Base-by-base conservation (phyloP, 306 rosid genomes). In the Lotus japonicus region DNA sequence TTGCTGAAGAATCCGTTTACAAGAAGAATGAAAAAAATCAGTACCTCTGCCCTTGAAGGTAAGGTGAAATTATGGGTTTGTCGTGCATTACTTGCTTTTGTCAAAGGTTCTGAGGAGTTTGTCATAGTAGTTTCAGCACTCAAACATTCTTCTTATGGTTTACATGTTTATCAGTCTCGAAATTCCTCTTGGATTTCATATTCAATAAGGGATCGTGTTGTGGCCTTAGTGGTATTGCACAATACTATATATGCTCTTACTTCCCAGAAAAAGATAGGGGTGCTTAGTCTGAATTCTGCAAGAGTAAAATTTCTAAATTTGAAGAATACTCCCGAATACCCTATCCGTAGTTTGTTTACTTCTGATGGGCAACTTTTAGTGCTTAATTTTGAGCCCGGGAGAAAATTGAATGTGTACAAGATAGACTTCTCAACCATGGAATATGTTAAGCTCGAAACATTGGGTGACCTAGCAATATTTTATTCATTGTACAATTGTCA, bases 381-480 rank as follows among this genome's bases (percentile, higher is more conserved):
- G 53, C 55, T 77, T 55, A n/a, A 13, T 55, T 70, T 70, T 16
- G 2, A 3, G 0, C 62, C 35, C 0, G 0, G 0, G 13, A 39
- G 1, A 16, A 11, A 3, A 4, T 16, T 70, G 39, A 11, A 38
- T 15, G 44, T 77, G 5, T 70, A 36, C 55, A 55, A 15, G 48
- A 48, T 77, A 3, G 73, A 70, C 41, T 64, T 77, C 0, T 4
- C 42, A 6, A 39, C 6, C 8, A 70, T 45, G 73, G n/a, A 14
- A 5, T 77, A 64, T 57, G 17, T 64, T 0, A 70, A 17, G 31
- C 5, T 70, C 0, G 26, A 38, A 12, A 55, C 14, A 3, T 64
- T 77, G 49, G 81, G 63, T 16, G 63, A 70, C 10, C 4, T 23
- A 2, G 62, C 77, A 2, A 46, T 77, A 14, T 77, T 77, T 15